phyloP scores from a whole-genome alignment of 208 protist species.

The Crithidia sp. region DNA sequence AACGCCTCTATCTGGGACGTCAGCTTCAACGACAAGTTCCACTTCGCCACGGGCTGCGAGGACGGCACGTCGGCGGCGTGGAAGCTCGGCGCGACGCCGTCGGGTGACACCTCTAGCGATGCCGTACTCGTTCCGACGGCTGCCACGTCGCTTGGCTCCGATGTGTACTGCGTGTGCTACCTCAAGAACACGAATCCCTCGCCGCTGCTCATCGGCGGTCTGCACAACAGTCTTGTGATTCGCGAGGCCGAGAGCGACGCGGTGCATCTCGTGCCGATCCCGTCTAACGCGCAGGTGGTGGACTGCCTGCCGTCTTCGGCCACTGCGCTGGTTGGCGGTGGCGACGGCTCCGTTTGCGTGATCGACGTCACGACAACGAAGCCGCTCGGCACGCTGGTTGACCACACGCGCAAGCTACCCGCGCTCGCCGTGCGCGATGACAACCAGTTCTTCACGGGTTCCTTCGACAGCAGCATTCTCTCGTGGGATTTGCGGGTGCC shows the following conservation, averaged over 20 bases:
- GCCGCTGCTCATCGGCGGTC: conserved; percentile 72
- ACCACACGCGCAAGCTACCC: conserved; percentile 82
- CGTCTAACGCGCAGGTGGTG: conserved; percentile 72
- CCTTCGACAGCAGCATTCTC: conserved; percentile 82
- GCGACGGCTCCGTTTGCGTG: conserved; percentile 71
- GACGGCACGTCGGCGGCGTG: conserved; percentile 70
- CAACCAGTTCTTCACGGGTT: conserved; percentile 81
- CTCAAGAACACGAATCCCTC: conserved; percentile 46
- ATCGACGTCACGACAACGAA: conserved; percentile 47
- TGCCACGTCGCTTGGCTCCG: conserved; percentile 63
- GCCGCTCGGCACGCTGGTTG: conserved; percentile 38
- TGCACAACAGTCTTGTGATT: conserved; percentile 77
- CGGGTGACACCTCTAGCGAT: conserved; percentile 17
- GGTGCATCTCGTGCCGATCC: conserved; percentile 52
- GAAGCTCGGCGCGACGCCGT: conserved; percentile 41
- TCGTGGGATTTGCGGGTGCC: conserved; percentile 81
- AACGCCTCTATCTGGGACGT: conserved; percentile 83
- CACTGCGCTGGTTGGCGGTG: conserved; percentile 70
- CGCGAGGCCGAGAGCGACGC: conserved; percentile 38
- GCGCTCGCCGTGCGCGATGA: conserved; percentile 72
- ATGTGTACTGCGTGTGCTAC: conserved; percentile 81
- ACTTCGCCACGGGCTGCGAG: conserved; percentile 82
- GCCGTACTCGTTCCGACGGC: conserved; percentile 50
- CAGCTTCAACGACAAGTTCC: conserved; percentile 67
- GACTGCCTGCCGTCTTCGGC: conserved; percentile 54